These are phyloP conservation scores for Heliamphora pulchella DNA, from an alignment of 179 eudicot genomes.

Conservation along the genomic window DNA sequence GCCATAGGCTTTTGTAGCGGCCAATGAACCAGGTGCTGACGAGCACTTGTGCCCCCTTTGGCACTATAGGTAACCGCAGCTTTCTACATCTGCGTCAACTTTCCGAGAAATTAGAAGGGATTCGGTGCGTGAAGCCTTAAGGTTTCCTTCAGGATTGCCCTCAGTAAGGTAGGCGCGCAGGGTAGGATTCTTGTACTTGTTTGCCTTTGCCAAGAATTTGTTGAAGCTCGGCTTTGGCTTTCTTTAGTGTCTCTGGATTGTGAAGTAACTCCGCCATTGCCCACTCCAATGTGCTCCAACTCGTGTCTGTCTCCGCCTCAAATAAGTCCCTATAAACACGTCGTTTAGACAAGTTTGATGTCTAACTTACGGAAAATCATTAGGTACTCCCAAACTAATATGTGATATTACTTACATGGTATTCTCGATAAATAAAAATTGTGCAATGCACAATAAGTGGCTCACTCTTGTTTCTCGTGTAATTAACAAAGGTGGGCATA, in stretches of 20 bases:
- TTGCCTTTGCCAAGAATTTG: conserved; percentile 16
- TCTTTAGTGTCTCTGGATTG: conserved; percentile 4
- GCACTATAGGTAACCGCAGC: conserved; percentile 14
- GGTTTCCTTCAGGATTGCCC: conserved; percentile 19
- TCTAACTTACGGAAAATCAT: no score
- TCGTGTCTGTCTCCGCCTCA: conserved; percentile 21
- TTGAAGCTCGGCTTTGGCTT: conserved; percentile 18
- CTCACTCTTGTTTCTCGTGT: no score
- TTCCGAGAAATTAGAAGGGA: conserved; percentile 17
- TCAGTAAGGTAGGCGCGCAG: conserved; percentile 15
- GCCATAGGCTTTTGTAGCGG: conserved; percentile 9
- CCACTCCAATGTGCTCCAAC: conserved; percentile 20
- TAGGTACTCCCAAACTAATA: no score
- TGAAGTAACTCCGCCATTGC: conserved; percentile 22
- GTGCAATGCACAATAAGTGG: no score
- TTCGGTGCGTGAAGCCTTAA: conserved; percentile 17
- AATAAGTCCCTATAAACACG: conserved; percentile 16
- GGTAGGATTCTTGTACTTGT: conserved; percentile 14
- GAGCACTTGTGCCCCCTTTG: conserved; percentile 18
- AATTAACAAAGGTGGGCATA: no score
- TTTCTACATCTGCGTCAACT: conserved; percentile 7
- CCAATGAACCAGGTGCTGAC: conserved; percentile 22
- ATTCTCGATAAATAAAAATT: no score
- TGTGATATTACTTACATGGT: no score
- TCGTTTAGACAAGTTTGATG: no score